A percentile compares a stretch with the other conserved stretches of the same genome.
phyloP scores from a whole-genome alignment of 2,329 filamentous ascomycete species.

The Iodosphaeria phyllophila region DNA sequence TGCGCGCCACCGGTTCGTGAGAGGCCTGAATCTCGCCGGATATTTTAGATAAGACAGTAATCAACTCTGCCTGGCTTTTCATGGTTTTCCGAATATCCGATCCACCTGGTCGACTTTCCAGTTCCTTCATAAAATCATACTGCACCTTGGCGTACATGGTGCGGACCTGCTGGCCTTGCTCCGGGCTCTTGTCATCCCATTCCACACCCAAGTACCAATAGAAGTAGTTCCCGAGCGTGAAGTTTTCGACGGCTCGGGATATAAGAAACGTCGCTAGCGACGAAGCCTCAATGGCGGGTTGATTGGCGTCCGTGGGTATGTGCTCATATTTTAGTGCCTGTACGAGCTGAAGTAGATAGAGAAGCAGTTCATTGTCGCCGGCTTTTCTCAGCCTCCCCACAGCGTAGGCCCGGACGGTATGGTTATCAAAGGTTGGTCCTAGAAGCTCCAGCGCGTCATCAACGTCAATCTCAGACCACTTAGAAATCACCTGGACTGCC shows the following conservation, averaged over 20 bases:
- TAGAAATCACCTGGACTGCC: slow-evolving; percentile 72
- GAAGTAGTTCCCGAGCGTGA: slow-evolving; percentile 83
- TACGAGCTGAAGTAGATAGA: slow-evolving; percentile 86
- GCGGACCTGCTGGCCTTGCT: slow-evolving; percentile 56
- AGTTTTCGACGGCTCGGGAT: slow-evolving; percentile 68
- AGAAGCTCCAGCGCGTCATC: slow-evolving; percentile 91
- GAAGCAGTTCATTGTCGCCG: slow-evolving; percentile 74
- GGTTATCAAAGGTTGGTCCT: slow-evolving; percentile 79
- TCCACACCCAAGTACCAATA: slow-evolving; percentile 99
- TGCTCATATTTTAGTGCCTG: slow-evolving; percentile 91
- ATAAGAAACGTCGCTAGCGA: slow-evolving; percentile 84
- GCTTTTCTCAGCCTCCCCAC: slow-evolving; percentile 83
- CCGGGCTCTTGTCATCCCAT: slow-evolving; percentile 66
- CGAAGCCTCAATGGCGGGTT: slow-evolving; percentile 46
- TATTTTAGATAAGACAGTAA: slow-evolving; percentile 73
- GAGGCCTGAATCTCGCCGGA: slow-evolving; percentile 75
- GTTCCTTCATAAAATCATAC: slow-evolving; percentile 85
- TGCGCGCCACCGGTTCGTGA: slow-evolving; percentile 57
- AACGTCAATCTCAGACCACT: slow-evolving; percentile 93
- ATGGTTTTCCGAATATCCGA: slow-evolving; percentile 57
- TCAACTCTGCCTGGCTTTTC: slow-evolving; percentile 72
- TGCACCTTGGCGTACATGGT: slow-evolving; percentile 85
- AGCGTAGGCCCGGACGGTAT: slow-evolving; percentile 76
- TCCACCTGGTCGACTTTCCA: slow-evolving; percentile 55
- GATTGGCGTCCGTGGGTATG: slow-evolving; percentile 41